Evolutionary conservation across 1,284 basidiomycete genomes (phyloP).

Genomic region (Chiua sp.): DNA sequence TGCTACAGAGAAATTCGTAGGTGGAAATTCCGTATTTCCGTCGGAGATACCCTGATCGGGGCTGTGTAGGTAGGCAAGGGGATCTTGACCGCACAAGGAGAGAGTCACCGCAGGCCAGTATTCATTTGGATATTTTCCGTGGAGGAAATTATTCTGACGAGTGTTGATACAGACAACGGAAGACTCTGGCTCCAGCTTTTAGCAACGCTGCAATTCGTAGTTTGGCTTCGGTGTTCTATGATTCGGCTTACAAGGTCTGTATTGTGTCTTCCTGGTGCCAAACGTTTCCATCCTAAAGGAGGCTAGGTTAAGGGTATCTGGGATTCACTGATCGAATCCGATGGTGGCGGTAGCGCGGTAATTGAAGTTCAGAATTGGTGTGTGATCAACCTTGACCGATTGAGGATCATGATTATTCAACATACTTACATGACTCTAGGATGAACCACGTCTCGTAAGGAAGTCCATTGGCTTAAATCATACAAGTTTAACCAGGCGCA

Average conservation of each 20-base stretch:
- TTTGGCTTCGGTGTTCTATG: conserved; percentile 50
- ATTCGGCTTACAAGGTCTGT: conserved; percentile 40
- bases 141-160: neutral
- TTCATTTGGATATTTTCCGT: neutral
- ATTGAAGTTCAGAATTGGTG: conserved; percentile 56
- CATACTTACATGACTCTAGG: conserved; percentile 31
- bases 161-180: conserved; percentile 45
- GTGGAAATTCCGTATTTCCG: conserved; percentile 13
- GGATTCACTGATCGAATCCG: conserved; percentile 52
- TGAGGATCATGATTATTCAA: neutral
- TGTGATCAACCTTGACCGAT: neutral
- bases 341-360: conserved; percentile 29
- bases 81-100: conserved; percentile 25
- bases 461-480: conserved; percentile 13
- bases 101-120: conserved; percentile 27
- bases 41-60: neutral
- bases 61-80: conserved; percentile 24
- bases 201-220: conserved; percentile 50
- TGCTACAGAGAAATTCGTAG: conserved; percentile 14
- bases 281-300: neutral
- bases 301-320: conserved; percentile 48
- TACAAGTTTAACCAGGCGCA: conserved; percentile 30
- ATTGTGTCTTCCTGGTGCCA: neutral
- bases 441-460: conserved; percentile 57
- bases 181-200: conserved; percentile 52